Percentiles rank a stretch among this genome's conserved stretches.
phyloP scores from a whole-genome alignment of 768 basidiomycete species.

The Pholiota molesta region DNA sequence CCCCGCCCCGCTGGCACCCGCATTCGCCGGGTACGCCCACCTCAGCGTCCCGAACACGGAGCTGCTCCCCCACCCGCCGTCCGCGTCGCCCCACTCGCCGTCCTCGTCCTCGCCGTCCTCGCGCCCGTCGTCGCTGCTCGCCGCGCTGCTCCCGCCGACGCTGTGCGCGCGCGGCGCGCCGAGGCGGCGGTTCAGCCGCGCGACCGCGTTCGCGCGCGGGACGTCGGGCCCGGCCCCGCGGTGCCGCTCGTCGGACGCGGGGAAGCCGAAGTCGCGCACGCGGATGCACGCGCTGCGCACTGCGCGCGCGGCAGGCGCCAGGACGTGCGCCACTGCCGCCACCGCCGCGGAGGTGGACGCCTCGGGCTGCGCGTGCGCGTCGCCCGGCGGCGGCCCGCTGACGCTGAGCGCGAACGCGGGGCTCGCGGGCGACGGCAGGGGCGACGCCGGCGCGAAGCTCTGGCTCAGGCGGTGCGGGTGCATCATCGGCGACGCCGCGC shows the following conservation, averaged over 20 bases:
- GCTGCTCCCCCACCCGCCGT: constrained; percentile 31
- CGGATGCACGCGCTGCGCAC: constrained; percentile 30
- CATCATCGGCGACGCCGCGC: constrained; percentile 20
- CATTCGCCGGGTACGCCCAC: constrained; percentile 19
- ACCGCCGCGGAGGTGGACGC: not conserved
- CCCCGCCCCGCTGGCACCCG: constrained; percentile 15
- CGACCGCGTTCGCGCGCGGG: constrained; percentile 41
- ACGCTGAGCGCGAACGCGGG: constrained; percentile 13
- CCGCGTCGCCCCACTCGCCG: constrained; percentile 20
- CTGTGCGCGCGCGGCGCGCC: constrained; percentile 20
- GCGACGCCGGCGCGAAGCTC: constrained; percentile 1
- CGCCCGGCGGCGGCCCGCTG: not conserved
- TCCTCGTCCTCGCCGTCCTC: constrained; percentile 28
- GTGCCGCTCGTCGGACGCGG: constrained; percentile 38
- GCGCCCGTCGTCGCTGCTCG: constrained; percentile 27
- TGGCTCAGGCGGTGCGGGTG: constrained; percentile 21
- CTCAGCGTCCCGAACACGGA: constrained; percentile 29
- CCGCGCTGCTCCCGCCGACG: constrained; percentile 20
- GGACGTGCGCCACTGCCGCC: not conserved
- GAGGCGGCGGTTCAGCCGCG: constrained; percentile 34
- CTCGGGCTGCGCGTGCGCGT: not conserved
- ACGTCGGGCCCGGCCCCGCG: constrained; percentile 41
- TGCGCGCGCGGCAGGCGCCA: not conserved
- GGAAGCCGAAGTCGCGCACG: constrained; percentile 47
- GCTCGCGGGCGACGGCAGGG: constrained; percentile 16